Evolutionary conservation across 306 rosid species (phyloP).

Genomic region (Coriaria nepalensis): DNA sequence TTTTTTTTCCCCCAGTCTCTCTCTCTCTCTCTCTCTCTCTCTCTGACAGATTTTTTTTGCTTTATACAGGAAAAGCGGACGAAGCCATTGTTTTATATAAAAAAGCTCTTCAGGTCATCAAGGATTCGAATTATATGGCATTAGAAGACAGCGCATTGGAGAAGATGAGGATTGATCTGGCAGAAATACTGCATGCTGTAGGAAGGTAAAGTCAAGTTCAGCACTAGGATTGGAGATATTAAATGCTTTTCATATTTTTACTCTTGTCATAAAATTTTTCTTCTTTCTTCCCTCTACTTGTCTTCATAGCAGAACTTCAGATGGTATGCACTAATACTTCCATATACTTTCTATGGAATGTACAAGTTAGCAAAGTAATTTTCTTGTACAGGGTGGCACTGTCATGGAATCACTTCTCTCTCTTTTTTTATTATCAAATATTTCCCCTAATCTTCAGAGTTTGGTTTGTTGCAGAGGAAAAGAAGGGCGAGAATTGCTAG

Average conservation of each 20-base stretch:
- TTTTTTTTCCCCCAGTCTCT: conserved; percentile 15
- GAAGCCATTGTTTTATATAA: conserved; percentile 64
- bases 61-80: conserved; percentile 48
- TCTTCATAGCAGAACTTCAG: too few species aligned
- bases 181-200: conserved; percentile 65
- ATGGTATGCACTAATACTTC: too few species aligned
- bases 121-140: conserved; percentile 59
- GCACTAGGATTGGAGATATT: conserved; percentile 11
- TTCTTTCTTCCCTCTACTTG: too few species aligned
- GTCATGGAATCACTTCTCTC: too few species aligned
- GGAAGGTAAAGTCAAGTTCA: conserved; percentile 44
- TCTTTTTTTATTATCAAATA: too few species aligned
- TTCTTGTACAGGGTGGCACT: too few species aligned
- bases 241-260: conserved; percentile 2
- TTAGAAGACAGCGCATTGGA: conserved; percentile 54
- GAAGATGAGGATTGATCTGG: conserved; percentile 75
- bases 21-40: conserved; percentile 3
- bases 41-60: conserved; percentile 9
- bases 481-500: conserved; percentile 74
- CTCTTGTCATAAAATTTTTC: conserved; percentile 2
- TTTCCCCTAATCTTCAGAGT: not conserved
- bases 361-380: too few species aligned
- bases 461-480: conserved; percentile 38
- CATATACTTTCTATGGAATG: too few species aligned
- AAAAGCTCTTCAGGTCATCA: conserved; percentile 53